Percentiles rank a stretch among this genome's conserved stretches.
These are phyloP conservation scores for Irpex sp. DNA, from an alignment of 1,284 basidiomycete species.

Conservation along the genomic window DNA sequence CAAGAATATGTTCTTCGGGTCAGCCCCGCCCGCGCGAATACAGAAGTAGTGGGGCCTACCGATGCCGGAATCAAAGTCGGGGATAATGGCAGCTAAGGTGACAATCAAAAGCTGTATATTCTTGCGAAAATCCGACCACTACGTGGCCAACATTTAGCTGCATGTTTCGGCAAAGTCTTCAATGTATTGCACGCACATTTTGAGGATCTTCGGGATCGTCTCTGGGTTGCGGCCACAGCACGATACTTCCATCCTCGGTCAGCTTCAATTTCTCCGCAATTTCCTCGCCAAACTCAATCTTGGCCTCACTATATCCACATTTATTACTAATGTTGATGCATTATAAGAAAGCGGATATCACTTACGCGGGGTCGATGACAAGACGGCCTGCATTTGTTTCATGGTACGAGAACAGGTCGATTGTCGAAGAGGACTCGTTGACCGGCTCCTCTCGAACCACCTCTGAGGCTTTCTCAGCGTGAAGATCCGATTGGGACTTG, in stretches of 20 bases:
- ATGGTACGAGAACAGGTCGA: conserved; percentile 47
- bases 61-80: conserved; percentile 67
- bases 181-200: conserved; percentile 43
- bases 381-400: conserved; percentile 57
- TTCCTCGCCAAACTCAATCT: conserved; percentile 45
- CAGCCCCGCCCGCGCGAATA: not conserved
- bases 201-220: conserved; percentile 64
- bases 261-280: conserved; percentile 48
- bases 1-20: not conserved
- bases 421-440: conserved; percentile 14
- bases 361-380: conserved; percentile 56
- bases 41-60: conserved; percentile 32
- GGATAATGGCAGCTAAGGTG: conserved; percentile 63
- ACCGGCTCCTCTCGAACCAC: conserved; percentile 7
- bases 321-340: not conserved
- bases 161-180: conserved; percentile 12
- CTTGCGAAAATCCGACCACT: conserved; percentile 48
- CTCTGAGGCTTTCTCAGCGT: conserved; percentile 6
- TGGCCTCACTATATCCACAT: conserved; percentile 43
- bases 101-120: conserved; percentile 54
- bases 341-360: conserved; percentile 20
- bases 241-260: conserved; percentile 42
- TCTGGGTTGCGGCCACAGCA: conserved; percentile 61
- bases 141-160: not conserved
- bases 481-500: not conserved